A percentile compares a stretch with the other conserved stretches of the same genome.
These are phyloP conservation scores for Miscanthus lutarioriparius DNA, from an alignment of 176 grass and related monocot species.

Conservation along the genomic window DNA sequence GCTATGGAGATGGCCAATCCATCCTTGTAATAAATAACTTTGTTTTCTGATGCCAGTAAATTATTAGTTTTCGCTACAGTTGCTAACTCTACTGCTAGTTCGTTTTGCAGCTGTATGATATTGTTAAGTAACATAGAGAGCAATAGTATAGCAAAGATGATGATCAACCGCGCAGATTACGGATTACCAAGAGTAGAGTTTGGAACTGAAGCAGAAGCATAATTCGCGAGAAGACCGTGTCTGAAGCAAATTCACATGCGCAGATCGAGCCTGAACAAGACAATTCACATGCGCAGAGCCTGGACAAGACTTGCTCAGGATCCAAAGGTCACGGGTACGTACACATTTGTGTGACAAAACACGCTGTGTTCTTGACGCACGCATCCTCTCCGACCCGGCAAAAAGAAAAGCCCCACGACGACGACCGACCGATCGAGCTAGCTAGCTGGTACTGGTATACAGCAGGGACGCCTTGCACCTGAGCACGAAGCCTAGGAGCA, in stretches of 20 bases:
- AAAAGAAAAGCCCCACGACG: background rate
- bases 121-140: background rate
- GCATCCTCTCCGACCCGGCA: background rate
- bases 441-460: background rate
- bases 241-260: background rate
- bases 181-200: background rate
- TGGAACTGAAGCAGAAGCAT: background rate
- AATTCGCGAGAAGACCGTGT: background rate
- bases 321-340: background rate
- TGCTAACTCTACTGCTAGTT: slow-evolving; percentile 40
- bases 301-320: background rate
- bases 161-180: background rate
- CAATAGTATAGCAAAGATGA: background rate
- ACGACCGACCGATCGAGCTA: background rate
- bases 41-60: background rate
- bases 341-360: background rate
- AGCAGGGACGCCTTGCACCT: slow-evolving; percentile 81
- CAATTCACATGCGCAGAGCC: background rate
- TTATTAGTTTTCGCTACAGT: background rate
- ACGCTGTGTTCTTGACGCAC: background rate
- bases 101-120: slow-evolving; percentile 90
- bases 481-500: slow-evolving; percentile 91
- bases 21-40: background rate
- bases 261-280: background rate
- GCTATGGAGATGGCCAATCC: background rate